Evolutionary conservation across 1,284 basidiomycete genomes (phyloP).

Genomic region (Rugosomyces carneus): DNA sequence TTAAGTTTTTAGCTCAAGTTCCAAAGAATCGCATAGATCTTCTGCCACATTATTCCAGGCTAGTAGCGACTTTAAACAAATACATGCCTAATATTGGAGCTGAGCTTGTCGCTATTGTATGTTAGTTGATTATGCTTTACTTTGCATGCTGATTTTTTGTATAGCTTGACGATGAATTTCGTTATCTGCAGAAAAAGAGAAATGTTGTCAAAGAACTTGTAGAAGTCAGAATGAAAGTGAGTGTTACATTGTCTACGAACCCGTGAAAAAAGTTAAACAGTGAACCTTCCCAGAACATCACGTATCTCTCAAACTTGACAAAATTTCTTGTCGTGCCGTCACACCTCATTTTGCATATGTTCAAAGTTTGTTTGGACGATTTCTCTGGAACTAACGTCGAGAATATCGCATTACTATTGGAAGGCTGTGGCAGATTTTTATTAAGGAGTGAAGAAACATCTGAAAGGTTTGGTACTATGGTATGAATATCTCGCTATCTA

Average conservation of each 20-base stretch:
- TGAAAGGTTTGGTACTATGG: conserved; percentile 81
- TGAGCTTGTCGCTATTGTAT: conserved; percentile 75
- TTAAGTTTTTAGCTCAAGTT: conserved; percentile 78
- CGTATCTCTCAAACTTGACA: conserved; percentile 87
- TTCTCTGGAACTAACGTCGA: conserved; percentile 92
- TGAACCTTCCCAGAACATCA: conserved; percentile 63
- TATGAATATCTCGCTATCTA: conserved; percentile 25
- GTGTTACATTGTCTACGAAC: conserved; percentile 9
- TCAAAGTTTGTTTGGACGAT: conserved; percentile 96
- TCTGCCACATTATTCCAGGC: conserved; percentile 87
- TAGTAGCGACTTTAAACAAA: conserved; percentile 81
- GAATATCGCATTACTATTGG: conserved; percentile 86
- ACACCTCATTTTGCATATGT: conserved; percentile 90
- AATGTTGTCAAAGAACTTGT: conserved; percentile 86
- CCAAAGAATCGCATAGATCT: conserved; percentile 89
- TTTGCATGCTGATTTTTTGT: conserved; percentile 1
- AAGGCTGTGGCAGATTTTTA: conserved; percentile 92
- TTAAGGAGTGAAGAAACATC: conserved; percentile 85
- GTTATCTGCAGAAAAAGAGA: conserved; percentile 93
- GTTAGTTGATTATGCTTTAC: conserved; percentile 24
- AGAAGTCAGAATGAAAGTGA: conserved; percentile 79
- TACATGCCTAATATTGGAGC: conserved; percentile 93
- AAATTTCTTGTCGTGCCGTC: conserved; percentile 94
- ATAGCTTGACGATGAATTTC: conserved; percentile 94
- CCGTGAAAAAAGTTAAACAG: not conserved